Base-by-base conservation (phyloP, 495 filamentous ascomycete species). In the Penicillium robsamsonii region DNA sequence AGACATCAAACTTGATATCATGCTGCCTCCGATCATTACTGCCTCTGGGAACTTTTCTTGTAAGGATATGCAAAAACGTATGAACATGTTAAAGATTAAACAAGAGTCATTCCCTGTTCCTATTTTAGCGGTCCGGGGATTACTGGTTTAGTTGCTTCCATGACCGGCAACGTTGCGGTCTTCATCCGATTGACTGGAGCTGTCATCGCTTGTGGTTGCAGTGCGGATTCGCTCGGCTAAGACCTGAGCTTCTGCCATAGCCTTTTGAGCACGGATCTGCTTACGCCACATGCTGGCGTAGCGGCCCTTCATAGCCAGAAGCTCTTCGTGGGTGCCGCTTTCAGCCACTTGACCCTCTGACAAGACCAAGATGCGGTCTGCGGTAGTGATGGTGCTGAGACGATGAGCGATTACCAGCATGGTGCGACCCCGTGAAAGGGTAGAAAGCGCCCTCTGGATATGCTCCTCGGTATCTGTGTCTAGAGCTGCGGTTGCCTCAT, bases 241-340 rank as follows among this genome's bases (percentile, higher is more conserved):
- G 71, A 79, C 82, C 67, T 80, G 78, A 45, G 85, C 91, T 68
- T 92, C 84, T 56, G 88, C 87, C 1, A 87, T 86, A 2, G 91
- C 93, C 55, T 83, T 81, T 71, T 96, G 91, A 11, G 92, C 94
- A 11, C 87, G 84, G 59, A 93, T 91, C 67, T 98, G 94, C 70
- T 96, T 96, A 66, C 85, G 83, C 94, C 94, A 98, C 94, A 98
- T 97, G 55, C 82, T 87, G 18, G 87, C 83, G 63, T 98, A 98
- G 35, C 86, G 80, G 25, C 91, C 92, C 30, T 88, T 87, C 58
- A 81, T 69, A 5, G 82, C 86, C 3, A 97, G 78, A 2, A 98
- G 80, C 59, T 96, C 85, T 41, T 91, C 80, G 66, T 98, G 94
- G 4, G 89, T 96, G 29, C 94, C 94, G 18, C 81, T 81, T 75